Conservation (phyloP, 1,284 basidiomycete genomes). For the Sparassis latifolia region DNA sequence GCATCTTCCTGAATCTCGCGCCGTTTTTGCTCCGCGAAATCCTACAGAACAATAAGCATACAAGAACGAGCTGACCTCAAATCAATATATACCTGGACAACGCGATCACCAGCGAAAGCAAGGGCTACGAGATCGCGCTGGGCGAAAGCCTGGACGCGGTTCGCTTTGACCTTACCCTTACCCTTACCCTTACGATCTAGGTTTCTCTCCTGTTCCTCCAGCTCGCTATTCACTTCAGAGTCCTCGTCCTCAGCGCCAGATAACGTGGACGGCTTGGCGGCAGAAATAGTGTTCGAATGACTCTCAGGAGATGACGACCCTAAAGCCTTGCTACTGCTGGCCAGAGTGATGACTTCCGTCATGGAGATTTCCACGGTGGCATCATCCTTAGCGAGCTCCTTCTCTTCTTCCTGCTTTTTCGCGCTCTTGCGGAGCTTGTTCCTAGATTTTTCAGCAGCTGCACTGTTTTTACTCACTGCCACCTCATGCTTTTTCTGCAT, state of each 20-base stretch:
- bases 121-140: slow-evolving; percentile 88
- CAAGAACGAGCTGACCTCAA: not conserved
- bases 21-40: slow-evolving; percentile 82
- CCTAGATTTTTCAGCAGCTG: slow-evolving; percentile 55
- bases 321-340: slow-evolving; percentile 11
- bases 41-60: slow-evolving; percentile 35
- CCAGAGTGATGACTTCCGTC: slow-evolving; percentile 43
- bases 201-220: slow-evolving; percentile 57
- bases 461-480: slow-evolving; percentile 57
- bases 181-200: slow-evolving; percentile 37
- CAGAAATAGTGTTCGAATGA: slow-evolving; percentile 5
- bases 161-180: slow-evolving; percentile 35
- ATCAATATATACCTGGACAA: slow-evolving; percentile 60
- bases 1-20: slow-evolving; percentile 80
- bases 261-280: slow-evolving; percentile 9
- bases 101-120: slow-evolving; percentile 96
- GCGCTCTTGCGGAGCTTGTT: slow-evolving; percentile 62
- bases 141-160: slow-evolving; percentile 59
- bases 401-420: slow-evolving; percentile 47
- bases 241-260: slow-evolving; percentile 33
- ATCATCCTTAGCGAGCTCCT: slow-evolving; percentile 59
- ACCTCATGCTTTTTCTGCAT: slow-evolving; percentile 64
- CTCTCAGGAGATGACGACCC: slow-evolving; percentile 9
- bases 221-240: slow-evolving; percentile 56
- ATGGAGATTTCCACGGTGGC: slow-evolving; percentile 72